phyloP scores from a whole-genome alignment of 495 filamentous ascomycete species.

The Hyphodiscus hymeniophilus region DNA sequence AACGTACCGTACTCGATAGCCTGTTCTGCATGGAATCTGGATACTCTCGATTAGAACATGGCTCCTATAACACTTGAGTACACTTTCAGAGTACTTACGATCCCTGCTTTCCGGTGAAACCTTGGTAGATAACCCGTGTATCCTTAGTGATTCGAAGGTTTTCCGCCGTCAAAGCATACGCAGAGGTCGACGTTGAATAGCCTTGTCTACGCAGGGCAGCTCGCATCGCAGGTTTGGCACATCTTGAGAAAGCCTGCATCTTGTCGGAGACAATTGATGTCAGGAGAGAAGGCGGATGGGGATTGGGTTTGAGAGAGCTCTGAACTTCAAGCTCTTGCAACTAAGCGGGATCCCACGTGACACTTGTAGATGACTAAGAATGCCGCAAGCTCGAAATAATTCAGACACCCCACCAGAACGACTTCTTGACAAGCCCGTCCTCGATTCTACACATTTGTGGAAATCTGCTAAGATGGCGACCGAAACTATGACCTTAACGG shows the following conservation, averaged over 20 bases:
- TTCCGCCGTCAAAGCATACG: slow-evolving; percentile 74
- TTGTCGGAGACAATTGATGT: slow-evolving; percentile 27
- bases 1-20: slow-evolving; percentile 92
- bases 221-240: slow-evolving; percentile 20
- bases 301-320: slow-evolving; percentile 7
- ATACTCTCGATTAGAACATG: slow-evolving; percentile 14
- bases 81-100: slow-evolving; percentile 55
- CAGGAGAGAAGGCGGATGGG: slow-evolving; percentile 9
- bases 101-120: slow-evolving; percentile 98
- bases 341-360: not conserved
- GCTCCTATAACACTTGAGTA: slow-evolving; percentile 1
- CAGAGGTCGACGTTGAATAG: slow-evolving; percentile 35
- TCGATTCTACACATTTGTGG: not conserved
- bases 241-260: slow-evolving; percentile 28
- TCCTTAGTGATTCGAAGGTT: slow-evolving; percentile 90
- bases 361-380: not conserved
- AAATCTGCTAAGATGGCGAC: slow-evolving; percentile 45
- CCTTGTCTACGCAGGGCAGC: slow-evolving; percentile 19
- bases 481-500: slow-evolving; percentile 49
- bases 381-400: not conserved
- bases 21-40: slow-evolving; percentile 92
- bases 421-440: not conserved
- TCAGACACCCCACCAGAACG: slow-evolving; percentile 3
- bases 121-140: slow-evolving; percentile 93
- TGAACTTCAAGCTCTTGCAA: slow-evolving; percentile 1